These are phyloP conservation scores for Corylus avellana DNA, from an alignment of 306 rosid genomes.

Conservation along the genomic window DNA sequence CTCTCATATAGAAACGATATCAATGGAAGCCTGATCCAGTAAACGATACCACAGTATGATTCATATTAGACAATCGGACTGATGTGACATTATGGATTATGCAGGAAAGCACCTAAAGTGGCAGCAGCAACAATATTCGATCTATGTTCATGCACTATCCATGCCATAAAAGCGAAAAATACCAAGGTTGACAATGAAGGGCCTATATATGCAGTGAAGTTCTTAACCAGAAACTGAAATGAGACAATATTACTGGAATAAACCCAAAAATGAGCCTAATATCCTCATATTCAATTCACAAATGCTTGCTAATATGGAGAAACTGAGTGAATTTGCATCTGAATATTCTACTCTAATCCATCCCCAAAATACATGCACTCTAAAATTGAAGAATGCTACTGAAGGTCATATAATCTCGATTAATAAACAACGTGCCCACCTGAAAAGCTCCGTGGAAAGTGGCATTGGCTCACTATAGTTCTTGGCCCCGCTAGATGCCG, in stretches of 20 bases:
- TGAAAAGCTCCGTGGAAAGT: conserved; percentile 73
- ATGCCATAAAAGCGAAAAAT: not conserved
- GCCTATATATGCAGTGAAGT: not conserved
- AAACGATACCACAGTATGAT: conserved; percentile 19
- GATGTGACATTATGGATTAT: not conserved
- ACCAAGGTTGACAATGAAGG: not conserved
- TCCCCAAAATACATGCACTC: not conserved
- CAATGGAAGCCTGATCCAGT: conserved; percentile 69
- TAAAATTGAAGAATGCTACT: conserved; percentile 4
- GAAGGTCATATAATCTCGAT: not conserved
- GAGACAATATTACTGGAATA: not conserved
- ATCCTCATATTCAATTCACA: not conserved
- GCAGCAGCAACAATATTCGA: not conserved
- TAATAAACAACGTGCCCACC: conserved; percentile 39
- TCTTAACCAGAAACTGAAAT: not conserved
- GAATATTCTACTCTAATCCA: not conserved
- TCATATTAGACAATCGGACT: conserved; percentile 1
- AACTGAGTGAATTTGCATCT: not conserved
- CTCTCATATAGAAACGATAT: conserved; percentile 87
- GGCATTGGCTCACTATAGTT: conserved; percentile 72
- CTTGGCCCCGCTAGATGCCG: conserved; percentile 53
- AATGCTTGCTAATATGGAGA: not conserved
- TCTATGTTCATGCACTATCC: conserved; percentile 5
- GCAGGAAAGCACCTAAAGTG: not conserved
- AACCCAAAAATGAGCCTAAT: not conserved